These are phyloP conservation scores for Myxozyma neglecta DNA, from an alignment of 805 yeast species.

Conservation along the genomic window DNA sequence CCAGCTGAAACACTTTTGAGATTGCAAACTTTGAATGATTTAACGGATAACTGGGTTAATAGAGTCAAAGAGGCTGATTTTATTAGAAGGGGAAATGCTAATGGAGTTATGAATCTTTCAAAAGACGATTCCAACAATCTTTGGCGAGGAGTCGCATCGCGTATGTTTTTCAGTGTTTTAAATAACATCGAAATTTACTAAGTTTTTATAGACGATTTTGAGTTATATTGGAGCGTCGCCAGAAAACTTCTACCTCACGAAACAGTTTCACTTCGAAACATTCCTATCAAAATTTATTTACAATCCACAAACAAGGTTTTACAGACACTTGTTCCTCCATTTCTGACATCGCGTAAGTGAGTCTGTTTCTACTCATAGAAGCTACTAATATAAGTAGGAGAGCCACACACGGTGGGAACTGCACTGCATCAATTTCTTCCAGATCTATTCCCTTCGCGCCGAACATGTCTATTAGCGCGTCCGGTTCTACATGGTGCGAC, in stretches of 20 bases:
- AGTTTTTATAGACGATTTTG: slow-evolving; percentile 22
- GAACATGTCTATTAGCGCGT: slow-evolving; percentile 43
- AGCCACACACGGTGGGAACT: slow-evolving; percentile 43
- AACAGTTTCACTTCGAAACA: slow-evolving; percentile 22
- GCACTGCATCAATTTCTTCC: slow-evolving; percentile 47
- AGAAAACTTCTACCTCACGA: slow-evolving; percentile 35
- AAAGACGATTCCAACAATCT: slow-evolving; percentile 57
- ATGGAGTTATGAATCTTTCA: slow-evolving; percentile 74
- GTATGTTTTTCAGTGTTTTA: background rate
- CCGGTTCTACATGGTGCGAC: slow-evolving; percentile 59
- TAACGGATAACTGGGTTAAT: slow-evolving; percentile 65
- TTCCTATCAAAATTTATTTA: slow-evolving; percentile 42
- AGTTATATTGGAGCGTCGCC: slow-evolving; percentile 36
- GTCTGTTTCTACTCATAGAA: background rate
- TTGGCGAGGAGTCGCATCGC: slow-evolving; percentile 52
- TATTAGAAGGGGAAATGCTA: slow-evolving; percentile 73
- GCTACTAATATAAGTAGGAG: slow-evolving; percentile 20
- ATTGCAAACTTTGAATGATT: slow-evolving; percentile 36
- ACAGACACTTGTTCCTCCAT: slow-evolving; percentile 40
- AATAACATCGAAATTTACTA: background rate
- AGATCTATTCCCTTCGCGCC: slow-evolving; percentile 48
- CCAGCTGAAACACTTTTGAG: slow-evolving; percentile 52
- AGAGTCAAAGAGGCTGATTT: slow-evolving; percentile 80
- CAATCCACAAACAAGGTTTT: slow-evolving; percentile 42
- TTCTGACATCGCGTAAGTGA: slow-evolving; percentile 8